Conservation (phyloP, 495 filamentous ascomycete genomes). For the Hypoxylon perforatum region DNA sequence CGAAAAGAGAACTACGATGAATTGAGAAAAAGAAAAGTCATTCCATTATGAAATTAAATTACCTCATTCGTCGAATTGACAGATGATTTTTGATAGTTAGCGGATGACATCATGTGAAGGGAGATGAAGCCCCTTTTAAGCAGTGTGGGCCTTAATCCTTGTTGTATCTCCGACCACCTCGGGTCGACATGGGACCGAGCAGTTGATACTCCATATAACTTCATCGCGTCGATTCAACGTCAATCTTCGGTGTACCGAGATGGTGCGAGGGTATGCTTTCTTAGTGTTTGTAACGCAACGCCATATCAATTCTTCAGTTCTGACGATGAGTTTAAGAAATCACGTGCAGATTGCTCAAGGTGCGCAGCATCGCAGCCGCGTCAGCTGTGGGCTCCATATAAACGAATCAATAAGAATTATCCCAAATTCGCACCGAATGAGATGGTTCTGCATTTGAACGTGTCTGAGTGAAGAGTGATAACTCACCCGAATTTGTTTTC, state of each 20-base stretch:
- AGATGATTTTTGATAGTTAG: not conserved
- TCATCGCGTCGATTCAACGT: not conserved
- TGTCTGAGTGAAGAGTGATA: too few species aligned
- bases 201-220: not conserved
- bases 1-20: not conserved
- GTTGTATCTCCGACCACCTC: slow-evolving; percentile 29
- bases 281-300: not conserved
- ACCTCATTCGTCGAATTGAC: slow-evolving; percentile 9
- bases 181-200: slow-evolving; percentile 21
- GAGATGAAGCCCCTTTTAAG: slow-evolving; percentile 18
- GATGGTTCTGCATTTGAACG: too few species aligned
- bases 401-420: too few species aligned
- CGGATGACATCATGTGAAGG: slow-evolving; percentile 32
- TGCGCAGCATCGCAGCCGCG: too few species aligned
- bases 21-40: slow-evolving; percentile 8
- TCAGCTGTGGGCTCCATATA: too few species aligned
- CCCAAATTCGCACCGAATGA: too few species aligned
- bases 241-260: not conserved
- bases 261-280: slow-evolving; percentile 1
- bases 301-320: too few species aligned
- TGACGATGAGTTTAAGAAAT: too few species aligned
- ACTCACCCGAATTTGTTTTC: too few species aligned
- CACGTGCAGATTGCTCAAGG: too few species aligned
- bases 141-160: slow-evolving; percentile 27
- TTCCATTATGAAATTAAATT: slow-evolving; percentile 13